Conservation (phyloP, 2,329 filamentous ascomycete genomes). For the Ceratocystis colombiana region DNA sequence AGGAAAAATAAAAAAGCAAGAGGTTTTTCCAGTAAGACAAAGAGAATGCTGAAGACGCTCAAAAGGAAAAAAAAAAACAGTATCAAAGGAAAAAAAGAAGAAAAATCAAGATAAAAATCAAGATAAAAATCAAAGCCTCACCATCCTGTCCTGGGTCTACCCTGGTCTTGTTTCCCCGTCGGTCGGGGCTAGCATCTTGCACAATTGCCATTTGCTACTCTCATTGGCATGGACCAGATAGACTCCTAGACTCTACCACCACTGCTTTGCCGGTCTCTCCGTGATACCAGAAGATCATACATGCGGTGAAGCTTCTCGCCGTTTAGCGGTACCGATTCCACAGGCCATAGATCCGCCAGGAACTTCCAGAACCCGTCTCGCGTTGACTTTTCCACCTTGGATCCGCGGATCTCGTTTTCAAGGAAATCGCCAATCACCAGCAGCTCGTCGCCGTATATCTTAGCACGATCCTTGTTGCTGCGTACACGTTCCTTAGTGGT, state of each 20-base stretch:
- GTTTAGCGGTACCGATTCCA: conserved; percentile 35
- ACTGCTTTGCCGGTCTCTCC: conserved; percentile 28
- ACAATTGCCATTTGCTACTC: no score
- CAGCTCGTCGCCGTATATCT: conserved; percentile 51
- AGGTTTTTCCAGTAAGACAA: neutral
- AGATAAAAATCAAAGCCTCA: neutral
- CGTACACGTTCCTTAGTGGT: conserved; percentile 54
- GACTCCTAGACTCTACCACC: neutral
- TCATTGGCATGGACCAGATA: neutral
- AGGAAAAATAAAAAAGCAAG: conserved; percentile 15
- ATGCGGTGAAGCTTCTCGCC: conserved; percentile 38
- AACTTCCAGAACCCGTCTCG: conserved; percentile 45
- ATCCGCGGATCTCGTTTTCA: conserved; percentile 38
- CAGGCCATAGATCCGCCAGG: conserved; percentile 39
- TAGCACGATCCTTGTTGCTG: conserved; percentile 51
- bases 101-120: conserved; percentile 1
- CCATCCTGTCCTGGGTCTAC: no score
- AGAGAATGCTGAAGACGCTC: conserved; percentile 7
- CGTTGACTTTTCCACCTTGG: conserved; percentile 35
- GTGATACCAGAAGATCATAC: conserved; percentile 36
- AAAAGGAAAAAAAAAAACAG: neutral
- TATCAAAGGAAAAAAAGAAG: conserved; percentile 2
- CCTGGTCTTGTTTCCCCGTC: no score
- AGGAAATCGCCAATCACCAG: conserved; percentile 55
- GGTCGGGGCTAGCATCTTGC: no score